phyloP scores from a whole-genome alignment of 257 asterid genomes.

The Solanum pimpinellifolium region DNA sequence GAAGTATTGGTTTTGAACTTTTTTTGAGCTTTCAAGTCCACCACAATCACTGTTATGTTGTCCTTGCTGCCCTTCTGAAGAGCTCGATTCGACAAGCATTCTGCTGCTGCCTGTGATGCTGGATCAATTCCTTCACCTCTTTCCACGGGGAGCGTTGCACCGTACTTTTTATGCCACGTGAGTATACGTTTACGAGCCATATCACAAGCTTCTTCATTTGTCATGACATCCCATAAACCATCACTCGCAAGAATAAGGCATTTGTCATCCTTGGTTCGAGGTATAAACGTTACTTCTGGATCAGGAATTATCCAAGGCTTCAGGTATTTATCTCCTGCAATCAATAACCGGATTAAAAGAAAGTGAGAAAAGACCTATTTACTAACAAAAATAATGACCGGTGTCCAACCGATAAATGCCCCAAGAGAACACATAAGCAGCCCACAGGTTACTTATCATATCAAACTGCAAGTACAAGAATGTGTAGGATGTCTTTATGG shows the following conservation, averaged over 20 bases:
- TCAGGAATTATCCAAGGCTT: slow-evolving; percentile 88
- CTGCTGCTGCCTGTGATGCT: slow-evolving; percentile 93
- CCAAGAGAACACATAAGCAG: neutral
- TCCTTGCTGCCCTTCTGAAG: slow-evolving; percentile 91
- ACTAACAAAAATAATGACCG: neutral
- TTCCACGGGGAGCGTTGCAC: slow-evolving; percentile 22
- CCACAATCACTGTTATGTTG: slow-evolving; percentile 65
- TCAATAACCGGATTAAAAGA: neutral
- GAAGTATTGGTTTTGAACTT: slow-evolving; percentile 48
- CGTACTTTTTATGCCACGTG: slow-evolving; percentile 64
- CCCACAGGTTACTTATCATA: neutral
- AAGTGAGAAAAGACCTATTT: neutral
- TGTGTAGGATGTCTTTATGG: neutral
- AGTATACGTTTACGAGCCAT: slow-evolving; percentile 71
- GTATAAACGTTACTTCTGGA: slow-evolving; percentile 70
- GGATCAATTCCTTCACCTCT: slow-evolving; percentile 84
- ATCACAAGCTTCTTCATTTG: slow-evolving; percentile 80
- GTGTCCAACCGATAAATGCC: neutral
- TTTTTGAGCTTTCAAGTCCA: slow-evolving; percentile 75
- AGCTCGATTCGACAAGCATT: slow-evolving; percentile 72
- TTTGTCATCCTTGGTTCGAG: slow-evolving; percentile 63
- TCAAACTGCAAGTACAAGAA: neutral
- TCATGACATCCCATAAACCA: slow-evolving; percentile 92
- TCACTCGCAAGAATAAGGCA: slow-evolving; percentile 88
- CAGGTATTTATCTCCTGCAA: slow-evolving; percentile 75